Evolutionary conservation across 2,329 filamentous ascomycete species (phyloP).

Genomic region (Zelopaecilomyces penicillatus): DNA sequence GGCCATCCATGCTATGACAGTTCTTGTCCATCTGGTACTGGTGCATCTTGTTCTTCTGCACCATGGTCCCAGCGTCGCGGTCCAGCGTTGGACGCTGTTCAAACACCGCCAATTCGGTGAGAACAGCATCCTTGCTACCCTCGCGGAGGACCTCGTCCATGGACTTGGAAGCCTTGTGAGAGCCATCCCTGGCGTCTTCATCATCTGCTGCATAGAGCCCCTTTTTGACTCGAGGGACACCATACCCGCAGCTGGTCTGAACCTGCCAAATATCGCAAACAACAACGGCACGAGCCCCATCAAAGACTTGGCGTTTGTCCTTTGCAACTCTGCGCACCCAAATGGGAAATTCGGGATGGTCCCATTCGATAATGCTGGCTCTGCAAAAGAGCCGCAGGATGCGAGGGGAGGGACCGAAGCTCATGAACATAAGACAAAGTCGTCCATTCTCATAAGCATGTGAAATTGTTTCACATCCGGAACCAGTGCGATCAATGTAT

Average conservation of each 20-base stretch:
- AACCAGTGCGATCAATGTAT: slow-evolving; percentile 68
- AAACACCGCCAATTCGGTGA: slow-evolving; percentile 34
- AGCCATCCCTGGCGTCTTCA: slow-evolving; percentile 4
- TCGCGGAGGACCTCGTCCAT: slow-evolving; percentile 18
- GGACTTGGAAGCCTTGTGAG: not conserved
- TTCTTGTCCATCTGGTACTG: slow-evolving; percentile 53
- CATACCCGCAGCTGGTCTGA: slow-evolving; percentile 60
- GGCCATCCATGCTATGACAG: slow-evolving; percentile 45
- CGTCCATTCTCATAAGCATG: slow-evolving; percentile 72
- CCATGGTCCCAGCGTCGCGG: slow-evolving; percentile 39
- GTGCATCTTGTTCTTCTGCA: slow-evolving; percentile 39
- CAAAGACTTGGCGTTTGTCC: slow-evolving; percentile 28
- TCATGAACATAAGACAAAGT: slow-evolving; percentile 66
- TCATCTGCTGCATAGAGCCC: slow-evolving; percentile 25
- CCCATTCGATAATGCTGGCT: slow-evolving; percentile 51
- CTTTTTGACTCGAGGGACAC: slow-evolving; percentile 46
- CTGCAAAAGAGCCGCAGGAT: slow-evolving; percentile 58
- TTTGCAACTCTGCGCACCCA: slow-evolving; percentile 36
- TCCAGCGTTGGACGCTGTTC: slow-evolving; percentile 49
- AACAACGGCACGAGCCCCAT: slow-evolving; percentile 52
- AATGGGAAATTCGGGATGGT: slow-evolving; percentile 38
- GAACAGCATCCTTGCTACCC: slow-evolving; percentile 13
- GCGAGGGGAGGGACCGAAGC: slow-evolving; percentile 49
- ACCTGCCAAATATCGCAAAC: slow-evolving; percentile 54
- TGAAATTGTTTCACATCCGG: slow-evolving; percentile 66